These are phyloP conservation scores for Apiotrichum brassicae DNA, from an alignment of 1,284 basidiomycete genomes.

Conservation along the genomic window DNA sequence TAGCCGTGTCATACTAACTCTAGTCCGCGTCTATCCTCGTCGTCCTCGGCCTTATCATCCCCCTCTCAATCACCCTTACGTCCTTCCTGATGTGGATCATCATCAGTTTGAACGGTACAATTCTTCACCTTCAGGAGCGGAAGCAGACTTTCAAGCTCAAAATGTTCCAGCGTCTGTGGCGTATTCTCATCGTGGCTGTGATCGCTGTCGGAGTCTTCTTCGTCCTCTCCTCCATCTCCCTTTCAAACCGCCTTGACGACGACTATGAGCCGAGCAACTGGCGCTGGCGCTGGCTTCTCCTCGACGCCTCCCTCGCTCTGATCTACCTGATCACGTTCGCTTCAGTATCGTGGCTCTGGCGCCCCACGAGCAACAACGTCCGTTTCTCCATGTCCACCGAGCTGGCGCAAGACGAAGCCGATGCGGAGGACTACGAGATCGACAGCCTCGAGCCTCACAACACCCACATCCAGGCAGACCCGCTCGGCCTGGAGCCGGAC, in stretches of 20 bases:
- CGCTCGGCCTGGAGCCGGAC: constrained; percentile 6
- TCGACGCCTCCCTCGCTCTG: constrained; percentile 89
- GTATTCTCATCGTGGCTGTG: constrained; percentile 78
- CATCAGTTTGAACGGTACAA: constrained; percentile 79
- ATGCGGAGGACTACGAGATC: constrained; percentile 86
- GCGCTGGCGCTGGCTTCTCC: constrained; percentile 87
- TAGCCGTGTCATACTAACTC: not conserved
- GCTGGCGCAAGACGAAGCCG: constrained; percentile 67
- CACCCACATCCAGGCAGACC: not conserved
- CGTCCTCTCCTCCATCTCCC: constrained; percentile 81
- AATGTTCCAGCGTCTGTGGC: constrained; percentile 80
- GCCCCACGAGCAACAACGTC: constrained; percentile 85
- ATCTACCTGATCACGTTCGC: constrained; percentile 76
- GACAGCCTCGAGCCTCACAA: constrained; percentile 55
- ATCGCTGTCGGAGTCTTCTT: constrained; percentile 83
- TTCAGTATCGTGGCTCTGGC: constrained; percentile 84
- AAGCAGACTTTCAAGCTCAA: constrained; percentile 80
- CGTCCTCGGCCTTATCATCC: constrained; percentile 80
- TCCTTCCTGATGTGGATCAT: constrained; percentile 94
- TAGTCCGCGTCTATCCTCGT: constrained; percentile 67
- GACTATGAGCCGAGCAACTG: constrained; percentile 93
- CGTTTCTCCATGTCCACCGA: constrained; percentile 58
- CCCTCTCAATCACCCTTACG: constrained; percentile 86
- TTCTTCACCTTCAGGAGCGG: constrained; percentile 69
- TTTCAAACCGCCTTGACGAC: constrained; percentile 83